Conservation (phyloP, 1,284 basidiomycete genomes). For the Naganishia sp. region DNA sequence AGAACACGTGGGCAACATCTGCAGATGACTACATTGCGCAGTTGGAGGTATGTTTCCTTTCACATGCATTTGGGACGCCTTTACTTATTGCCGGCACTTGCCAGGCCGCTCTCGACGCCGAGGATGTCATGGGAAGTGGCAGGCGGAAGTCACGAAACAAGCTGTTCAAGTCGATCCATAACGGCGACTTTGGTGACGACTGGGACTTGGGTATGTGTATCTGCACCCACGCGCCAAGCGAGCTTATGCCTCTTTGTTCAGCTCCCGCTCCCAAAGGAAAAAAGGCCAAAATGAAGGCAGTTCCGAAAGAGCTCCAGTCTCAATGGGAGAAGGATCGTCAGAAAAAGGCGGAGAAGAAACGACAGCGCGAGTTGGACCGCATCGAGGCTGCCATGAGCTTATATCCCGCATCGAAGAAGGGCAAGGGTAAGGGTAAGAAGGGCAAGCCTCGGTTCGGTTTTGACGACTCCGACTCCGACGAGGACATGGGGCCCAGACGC, state of each 20-base stretch:
- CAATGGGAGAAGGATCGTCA: constrained; percentile 79
- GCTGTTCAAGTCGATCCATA: constrained; percentile 65
- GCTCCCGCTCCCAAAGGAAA: constrained; percentile 45
- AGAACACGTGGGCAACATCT: constrained; percentile 61
- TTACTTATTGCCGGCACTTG: background rate
- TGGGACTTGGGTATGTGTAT: constrained; percentile 43
- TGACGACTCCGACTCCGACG: constrained; percentile 37
- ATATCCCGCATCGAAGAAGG: constrained; percentile 65
- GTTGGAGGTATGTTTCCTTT: constrained; percentile 60
- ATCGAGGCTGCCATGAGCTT: constrained; percentile 59
- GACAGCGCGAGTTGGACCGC: constrained; percentile 60
- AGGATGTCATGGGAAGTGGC: constrained; percentile 51
- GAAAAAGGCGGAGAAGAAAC: constrained; percentile 77
- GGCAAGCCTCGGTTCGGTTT: constrained; percentile 50
- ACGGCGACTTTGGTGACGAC: constrained; percentile 62
- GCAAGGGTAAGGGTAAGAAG: constrained; percentile 42
- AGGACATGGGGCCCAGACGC: constrained; percentile 1
- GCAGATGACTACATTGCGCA: constrained; percentile 67
- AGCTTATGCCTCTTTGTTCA: constrained; percentile 38
- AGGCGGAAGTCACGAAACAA: constrained; percentile 61
- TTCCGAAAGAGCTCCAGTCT: constrained; percentile 66
- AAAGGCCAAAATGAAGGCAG: constrained; percentile 61
- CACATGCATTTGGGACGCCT: background rate
- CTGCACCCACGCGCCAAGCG: constrained; percentile 17
- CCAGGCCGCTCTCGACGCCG: constrained; percentile 49